Percentiles rank a stretch among this genome's conserved stretches.
Evolutionary conservation across 352 stramenopile species (phyloP).

Genomic region (Aphanomyces stellatus): DNA sequence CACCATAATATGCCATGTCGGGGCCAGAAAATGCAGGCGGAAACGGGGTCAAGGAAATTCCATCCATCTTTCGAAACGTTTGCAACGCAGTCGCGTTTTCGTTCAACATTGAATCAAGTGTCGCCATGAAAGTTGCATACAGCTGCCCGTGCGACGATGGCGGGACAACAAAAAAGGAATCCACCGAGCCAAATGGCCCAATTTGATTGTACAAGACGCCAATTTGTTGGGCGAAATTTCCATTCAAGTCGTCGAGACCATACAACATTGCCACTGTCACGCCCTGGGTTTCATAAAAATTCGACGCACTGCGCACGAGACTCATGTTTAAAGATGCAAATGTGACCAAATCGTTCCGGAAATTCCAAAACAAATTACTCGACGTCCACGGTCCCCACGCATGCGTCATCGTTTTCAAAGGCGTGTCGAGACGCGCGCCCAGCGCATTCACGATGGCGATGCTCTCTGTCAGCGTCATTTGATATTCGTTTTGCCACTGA

Average conservation of each 20-base stretch:
- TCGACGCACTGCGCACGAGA: background rate
- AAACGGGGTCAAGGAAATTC: background rate
- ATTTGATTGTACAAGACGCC: background rate
- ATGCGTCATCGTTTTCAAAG: too few relatives aligned
- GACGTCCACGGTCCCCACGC: background rate
- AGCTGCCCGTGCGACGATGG: background rate
- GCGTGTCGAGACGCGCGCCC: too few relatives aligned
- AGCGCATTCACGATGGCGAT: too few relatives aligned
- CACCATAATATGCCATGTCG: background rate
- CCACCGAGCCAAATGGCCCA: background rate
- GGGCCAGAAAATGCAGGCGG: background rate
- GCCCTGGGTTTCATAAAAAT: conserved; percentile 8
- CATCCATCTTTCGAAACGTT: too few relatives aligned
- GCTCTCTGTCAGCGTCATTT: too few relatives aligned
- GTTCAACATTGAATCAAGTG: background rate
- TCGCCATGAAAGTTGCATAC: background rate
- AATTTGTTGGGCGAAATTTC: background rate
- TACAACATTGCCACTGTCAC: background rate
- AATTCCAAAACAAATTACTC: background rate
- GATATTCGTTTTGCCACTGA: too few relatives aligned
- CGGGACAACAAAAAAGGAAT: background rate
- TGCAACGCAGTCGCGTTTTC: background rate
- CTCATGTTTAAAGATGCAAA: background rate
- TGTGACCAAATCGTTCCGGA: background rate
- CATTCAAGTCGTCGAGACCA: background rate